Base-by-base conservation (phyloP, 2,329 filamentous ascomycete genomes). In the Colletotrichum cuscutae region DNA sequence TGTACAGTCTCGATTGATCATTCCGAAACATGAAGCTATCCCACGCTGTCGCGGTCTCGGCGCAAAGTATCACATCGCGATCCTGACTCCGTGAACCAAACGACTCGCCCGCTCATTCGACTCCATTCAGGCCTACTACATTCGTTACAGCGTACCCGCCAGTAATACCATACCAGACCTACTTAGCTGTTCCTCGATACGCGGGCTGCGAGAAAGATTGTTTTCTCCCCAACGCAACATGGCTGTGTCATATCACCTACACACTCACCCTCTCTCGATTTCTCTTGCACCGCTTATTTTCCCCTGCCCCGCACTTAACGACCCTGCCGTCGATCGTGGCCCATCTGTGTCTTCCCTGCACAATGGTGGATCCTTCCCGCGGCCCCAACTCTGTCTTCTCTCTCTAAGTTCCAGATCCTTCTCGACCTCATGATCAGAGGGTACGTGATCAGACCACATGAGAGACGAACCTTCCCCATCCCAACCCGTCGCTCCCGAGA, bases 241-340 rank as follows among this genome's bases (percentile, higher is more conserved):
- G 15, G 15, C 8, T 53, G 32, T 30, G 53, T 68, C 69, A 68
- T 72, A 53, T 30, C 65, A 72, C 65, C 28, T 11, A n/a, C 15
- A 42, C 37, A 19, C 15, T 15, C 37, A 42, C 15, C 9, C 32
- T 35, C 32, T 35, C 3, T 12, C 32, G 2, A 1, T 12, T 35
- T 1, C 32, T 35, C 32, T 11, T 4, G 15, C 61, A 54, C 8
- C 35, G 32, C 8, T 3, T 26, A 24, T 42, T 3, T 9, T 61
- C 63, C 54, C 56, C 57, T 62, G 57, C 57, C 64, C 57, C 56
- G 68, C 37, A 35, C 32, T 35, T 12, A 35, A 12, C 11, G 32
- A 35, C 69, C 58, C 62, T 19, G 69, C 53, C 52, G 69, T 63
- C 58, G 69, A 72, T 72, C 68, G 56, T 68, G 64, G 13, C 58